phyloP scores from a whole-genome alignment of 2,329 filamentous ascomycete genomes.

The Diaporthe batatas region DNA sequence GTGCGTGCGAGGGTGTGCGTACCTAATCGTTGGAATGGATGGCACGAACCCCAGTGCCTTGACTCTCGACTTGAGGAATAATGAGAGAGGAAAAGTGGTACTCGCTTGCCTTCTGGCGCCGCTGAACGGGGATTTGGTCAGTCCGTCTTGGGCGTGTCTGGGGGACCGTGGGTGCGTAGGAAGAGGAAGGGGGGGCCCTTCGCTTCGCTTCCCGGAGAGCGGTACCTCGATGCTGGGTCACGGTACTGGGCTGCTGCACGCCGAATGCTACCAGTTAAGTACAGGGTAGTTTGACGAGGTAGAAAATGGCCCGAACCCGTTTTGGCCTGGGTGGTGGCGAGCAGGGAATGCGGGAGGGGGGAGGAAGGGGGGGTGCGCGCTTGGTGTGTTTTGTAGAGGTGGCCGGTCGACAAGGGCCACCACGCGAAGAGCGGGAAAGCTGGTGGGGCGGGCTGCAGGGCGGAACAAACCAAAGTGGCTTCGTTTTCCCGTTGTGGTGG shows the following conservation, averaged over 20 bases:
- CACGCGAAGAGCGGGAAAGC: conserved; percentile 40
- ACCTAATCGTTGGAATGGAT: conserved; percentile 59
- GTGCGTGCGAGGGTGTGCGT: conserved; percentile 58
- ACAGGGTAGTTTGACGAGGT: conserved; percentile 31
- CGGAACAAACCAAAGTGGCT: conserved; percentile 30
- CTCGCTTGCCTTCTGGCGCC: conserved; percentile 38
- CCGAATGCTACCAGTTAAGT: conserved; percentile 35
- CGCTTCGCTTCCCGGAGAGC: conserved; percentile 41
- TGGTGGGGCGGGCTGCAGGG: conserved; percentile 35
- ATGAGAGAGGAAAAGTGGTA: conserved; percentile 44
- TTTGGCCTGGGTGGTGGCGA: conserved; percentile 41
- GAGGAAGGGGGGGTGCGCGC: conserved; percentile 2
- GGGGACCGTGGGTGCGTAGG: conserved; percentile 14
- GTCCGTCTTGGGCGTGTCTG: conserved; percentile 37
- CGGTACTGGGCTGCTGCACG: conserved; percentile 28
- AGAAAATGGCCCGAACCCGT: conserved; percentile 31
- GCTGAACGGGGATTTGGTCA: conserved; percentile 40
- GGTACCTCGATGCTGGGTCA: conserved; percentile 37
- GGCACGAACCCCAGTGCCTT: conserved; percentile 55
- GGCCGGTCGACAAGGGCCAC: conserved; percentile 35
- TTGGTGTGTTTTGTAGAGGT: conserved; percentile 24
- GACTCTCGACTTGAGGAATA: conserved; percentile 46
- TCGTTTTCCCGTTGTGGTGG: conserved; percentile 14
- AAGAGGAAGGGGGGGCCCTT: conserved; percentile 32
- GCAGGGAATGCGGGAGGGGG: conserved; percentile 31